Evolutionary conservation across 257 asterid genomes (phyloP).

Genomic region (Voacanga thouarsii): DNA sequence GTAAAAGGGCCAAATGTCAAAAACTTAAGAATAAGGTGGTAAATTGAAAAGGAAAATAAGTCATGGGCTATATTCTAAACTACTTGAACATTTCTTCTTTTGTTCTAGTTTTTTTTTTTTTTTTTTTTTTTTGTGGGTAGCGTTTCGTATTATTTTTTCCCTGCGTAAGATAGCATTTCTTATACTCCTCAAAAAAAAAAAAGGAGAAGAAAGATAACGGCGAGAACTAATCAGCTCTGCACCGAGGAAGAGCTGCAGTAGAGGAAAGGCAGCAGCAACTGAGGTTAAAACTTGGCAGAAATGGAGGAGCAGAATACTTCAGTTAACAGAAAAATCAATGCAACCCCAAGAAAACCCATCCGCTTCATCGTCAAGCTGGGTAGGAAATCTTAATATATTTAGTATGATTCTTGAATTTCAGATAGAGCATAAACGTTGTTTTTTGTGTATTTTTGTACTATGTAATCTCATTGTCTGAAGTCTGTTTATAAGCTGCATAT

Average conservation of each 20-base stretch:
- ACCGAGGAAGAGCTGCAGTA: not conserved
- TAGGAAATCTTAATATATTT: slow-evolving; percentile 20
- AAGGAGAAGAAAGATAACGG: not conserved
- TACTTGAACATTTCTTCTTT: no score
- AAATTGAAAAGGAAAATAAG: no score
- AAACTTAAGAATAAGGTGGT: no score
- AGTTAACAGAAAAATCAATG: not conserved
- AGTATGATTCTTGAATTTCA: not conserved
- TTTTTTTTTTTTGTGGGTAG: no score
- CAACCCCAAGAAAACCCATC: slow-evolving; percentile 30
- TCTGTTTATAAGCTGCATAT: not conserved
- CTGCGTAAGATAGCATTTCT: no score
- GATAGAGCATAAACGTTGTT: not conserved
- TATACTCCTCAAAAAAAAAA: not conserved
- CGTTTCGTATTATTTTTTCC: no score
- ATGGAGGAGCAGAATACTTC: slow-evolving; percentile 10
- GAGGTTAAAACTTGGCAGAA: not conserved
- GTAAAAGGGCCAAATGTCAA: no score
- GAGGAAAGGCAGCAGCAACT: not conserved
- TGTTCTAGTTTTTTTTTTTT: no score
- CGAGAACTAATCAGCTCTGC: not conserved
- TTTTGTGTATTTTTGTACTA: not conserved
- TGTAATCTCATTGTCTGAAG: not conserved
- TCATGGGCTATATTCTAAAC: no score
- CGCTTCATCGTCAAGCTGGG: slow-evolving; percentile 94